Evolutionary conservation across 2,329 filamentous ascomycete genomes (phyloP), one percentile per base, ranked within the genome.

Genomic region (Hortaea werneckii): DNA sequence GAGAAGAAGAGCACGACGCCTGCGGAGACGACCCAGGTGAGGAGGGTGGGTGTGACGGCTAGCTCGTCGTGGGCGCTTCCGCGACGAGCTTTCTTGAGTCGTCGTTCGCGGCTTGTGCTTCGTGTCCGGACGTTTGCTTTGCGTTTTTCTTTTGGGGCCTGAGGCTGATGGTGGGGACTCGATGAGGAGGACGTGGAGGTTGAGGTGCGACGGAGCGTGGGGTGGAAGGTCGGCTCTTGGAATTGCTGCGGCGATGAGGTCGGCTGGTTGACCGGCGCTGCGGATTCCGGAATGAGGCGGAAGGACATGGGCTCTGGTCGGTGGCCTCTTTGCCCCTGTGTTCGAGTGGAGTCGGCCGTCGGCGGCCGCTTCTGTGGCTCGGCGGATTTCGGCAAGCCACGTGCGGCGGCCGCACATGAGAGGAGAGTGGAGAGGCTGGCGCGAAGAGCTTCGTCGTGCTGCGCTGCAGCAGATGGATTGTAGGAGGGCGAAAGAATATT

Each of bases 351-450:
- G 44, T 43, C 41, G 39, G 65, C 40, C 9, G 32, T 9, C n/a
- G 8, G 32, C 8, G 32, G 32, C 44, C 50, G 50, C 43, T 68
- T 65, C 20, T 20, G 20, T 20, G 20, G 20, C n/a, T 44, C 28
- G n/a, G 63, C 62, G 27, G 65, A 58, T 52, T 92, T 95, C 1
- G 83, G 80, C 11, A 92, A 72, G 4, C 85, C 84, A 38, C 92
- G 79, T 1, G 90, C 92, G 0, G 90, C 92, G 3, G 89, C 88
- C 0, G 88, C 90, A 58, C 87, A 94, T n/a, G 90, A 95, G 9
- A 98, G 78, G 9, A 98, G 76, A 0, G 92, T 96, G 1, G 88
- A 95, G n/a, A 98, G 75, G 42, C 87, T 95, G 13, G 92, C 88
- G 30, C 92, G 82, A 8, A 98, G 75, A 1, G 88, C 92, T 29